These are phyloP conservation scores for Suillus subluteus DNA, from an alignment of 768 basidiomycete genomes.

Conservation along the genomic window DNA sequence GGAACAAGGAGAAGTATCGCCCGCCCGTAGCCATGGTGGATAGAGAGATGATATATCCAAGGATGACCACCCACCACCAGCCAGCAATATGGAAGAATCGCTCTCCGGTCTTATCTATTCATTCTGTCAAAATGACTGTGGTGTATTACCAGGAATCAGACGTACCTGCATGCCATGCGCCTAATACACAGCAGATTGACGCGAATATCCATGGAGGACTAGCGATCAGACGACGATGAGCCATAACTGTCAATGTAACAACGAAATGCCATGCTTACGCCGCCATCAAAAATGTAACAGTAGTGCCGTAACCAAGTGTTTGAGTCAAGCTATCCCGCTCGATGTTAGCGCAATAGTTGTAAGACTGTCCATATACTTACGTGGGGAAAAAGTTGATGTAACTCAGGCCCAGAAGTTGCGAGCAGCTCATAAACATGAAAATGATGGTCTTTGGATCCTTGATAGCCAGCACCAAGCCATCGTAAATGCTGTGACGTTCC, in stretches of 20 bases:
- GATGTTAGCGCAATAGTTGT: background rate
- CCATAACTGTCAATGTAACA: background rate
- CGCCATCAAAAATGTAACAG: conserved; percentile 58
- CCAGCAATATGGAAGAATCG: conserved; percentile 62
- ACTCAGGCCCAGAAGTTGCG: conserved; percentile 57
- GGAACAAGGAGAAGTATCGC: conserved; percentile 63
- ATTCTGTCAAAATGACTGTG: background rate
- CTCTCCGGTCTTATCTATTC: conserved; percentile 59
- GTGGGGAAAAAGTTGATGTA: conserved; percentile 66
- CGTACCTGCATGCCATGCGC: conserved; percentile 59
- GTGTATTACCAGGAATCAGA: conserved; percentile 12
- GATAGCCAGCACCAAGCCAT: conserved; percentile 58
- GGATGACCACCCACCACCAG: conserved; percentile 61
- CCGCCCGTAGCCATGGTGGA: conserved; percentile 52
- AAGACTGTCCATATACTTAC: conserved; percentile 28
- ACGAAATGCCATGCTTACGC: conserved; percentile 45
- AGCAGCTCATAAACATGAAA: conserved; percentile 55
- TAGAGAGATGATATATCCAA: conserved; percentile 63
- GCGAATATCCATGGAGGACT: conserved; percentile 71
- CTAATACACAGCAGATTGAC: conserved; percentile 50
- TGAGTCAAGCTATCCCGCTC: conserved; percentile 46
- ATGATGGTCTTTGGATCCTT: conserved; percentile 57
- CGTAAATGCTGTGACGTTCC: conserved; percentile 40
- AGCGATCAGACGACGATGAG: background rate
- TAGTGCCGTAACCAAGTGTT: conserved; percentile 65